Base-by-base conservation (phyloP, 2,329 filamentous ascomycete species). In the Ciborinia camelliae region DNA sequence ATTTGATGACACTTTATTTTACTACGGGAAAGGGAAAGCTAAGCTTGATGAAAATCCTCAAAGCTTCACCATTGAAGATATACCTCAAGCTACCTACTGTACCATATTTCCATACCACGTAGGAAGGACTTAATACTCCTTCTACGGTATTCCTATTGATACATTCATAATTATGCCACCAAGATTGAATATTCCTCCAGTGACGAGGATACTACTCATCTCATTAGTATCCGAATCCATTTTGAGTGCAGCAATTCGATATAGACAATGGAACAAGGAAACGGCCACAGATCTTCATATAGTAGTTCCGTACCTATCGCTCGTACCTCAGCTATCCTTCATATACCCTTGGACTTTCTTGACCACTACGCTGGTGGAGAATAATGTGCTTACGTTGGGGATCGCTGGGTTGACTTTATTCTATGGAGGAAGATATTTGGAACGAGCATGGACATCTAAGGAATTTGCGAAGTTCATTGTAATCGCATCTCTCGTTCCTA, bases 311-410 rank as follows among this genome's bases (percentile, higher is more conserved):
- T 98, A 94, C 80, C 83, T 99, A 66, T 90, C 90, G 63, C 84
- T 98, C 67, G 86, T 98, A 51, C 95, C 95, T 8, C 88, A 91
- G 72, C 81, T 88, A 64, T 94, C 92, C 65, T 80, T 96, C 66
- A 84, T 91, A 73, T 97, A 96, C 75, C 95, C 95, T 0, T 99
- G 95, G 95, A 96, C 92, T 0, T 90, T 97, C 69, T 73, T 96
- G 64, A 90, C 91, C 3, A 90, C 92, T 2, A 91, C 92, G 0
- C 84, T 97, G 64, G 92, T 97, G 57, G 95, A 99, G 80, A 90
- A 91, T 77, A 98, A 98, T 76, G 82, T 98, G 72, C 90, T 97
- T 74, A 96, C 92, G 14, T 82, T 97, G 51, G 79, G 86, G 32
- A 86, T 96, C 65, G 92, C 91, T 55, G 88, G 84, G 35, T 80